Evolutionary conservation across 2,329 filamentous ascomycete genomes (phyloP).

Genomic region (Thermoascus crustaceus): DNA sequence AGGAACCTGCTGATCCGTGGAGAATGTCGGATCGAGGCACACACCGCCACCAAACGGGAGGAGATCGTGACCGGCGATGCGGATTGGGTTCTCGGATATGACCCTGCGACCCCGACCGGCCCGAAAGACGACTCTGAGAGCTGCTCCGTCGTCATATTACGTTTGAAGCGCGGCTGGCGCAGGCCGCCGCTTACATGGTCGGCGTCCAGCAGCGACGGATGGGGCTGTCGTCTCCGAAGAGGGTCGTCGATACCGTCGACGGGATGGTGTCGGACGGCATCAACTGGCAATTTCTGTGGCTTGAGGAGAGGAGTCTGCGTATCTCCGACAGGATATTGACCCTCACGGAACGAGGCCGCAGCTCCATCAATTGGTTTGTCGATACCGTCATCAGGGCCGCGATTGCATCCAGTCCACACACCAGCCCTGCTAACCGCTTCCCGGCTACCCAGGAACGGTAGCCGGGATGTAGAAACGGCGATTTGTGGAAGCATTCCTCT

Average conservation of each 20-base stretch:
- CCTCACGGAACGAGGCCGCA: neutral
- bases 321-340: no score
- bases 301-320: neutral
- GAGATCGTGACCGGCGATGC: neutral
- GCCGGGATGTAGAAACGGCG: neutral
- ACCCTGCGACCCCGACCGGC: neutral
- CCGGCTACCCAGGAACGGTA: neutral
- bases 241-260: slow-evolving; percentile 2
- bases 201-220: slow-evolving; percentile 2
- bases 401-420: neutral
- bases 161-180: neutral
- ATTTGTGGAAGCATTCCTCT: neutral
- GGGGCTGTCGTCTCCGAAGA: neutral
- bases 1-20: neutral
- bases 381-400: neutral
- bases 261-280: slow-evolving; percentile 5
- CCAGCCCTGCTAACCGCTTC: neutral
- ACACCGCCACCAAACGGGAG: no score
- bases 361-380: neutral
- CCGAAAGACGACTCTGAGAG: neutral
- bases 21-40: neutral
- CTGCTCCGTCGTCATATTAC: slow-evolving; percentile 3
- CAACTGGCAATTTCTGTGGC: slow-evolving; percentile 2
- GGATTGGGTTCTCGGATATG: neutral
- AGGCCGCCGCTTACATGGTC: slow-evolving; percentile 4